Evolutionary conservation across 495 filamentous ascomycete genomes (phyloP).

Genomic region (Aspergillus affinis): DNA sequence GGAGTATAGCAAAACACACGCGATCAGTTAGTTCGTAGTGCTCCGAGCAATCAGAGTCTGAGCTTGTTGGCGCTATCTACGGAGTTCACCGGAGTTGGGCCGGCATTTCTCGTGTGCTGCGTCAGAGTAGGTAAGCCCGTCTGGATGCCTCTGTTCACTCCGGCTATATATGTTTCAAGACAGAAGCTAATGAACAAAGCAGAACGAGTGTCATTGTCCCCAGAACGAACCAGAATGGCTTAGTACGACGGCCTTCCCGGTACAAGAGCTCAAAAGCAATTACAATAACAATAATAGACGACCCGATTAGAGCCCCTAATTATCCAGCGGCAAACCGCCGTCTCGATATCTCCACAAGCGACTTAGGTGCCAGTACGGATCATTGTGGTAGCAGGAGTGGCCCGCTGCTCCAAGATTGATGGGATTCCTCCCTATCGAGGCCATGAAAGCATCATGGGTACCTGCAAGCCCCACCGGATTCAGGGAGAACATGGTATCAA

Average conservation of each 20-base stretch:
- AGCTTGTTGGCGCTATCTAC: no score
- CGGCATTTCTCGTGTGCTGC: background rate
- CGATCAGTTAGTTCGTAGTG: no score
- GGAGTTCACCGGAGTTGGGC: no score
- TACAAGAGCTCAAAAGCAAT: background rate
- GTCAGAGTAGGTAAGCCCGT: no score
- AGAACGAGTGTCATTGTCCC: no score
- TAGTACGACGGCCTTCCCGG: no score
- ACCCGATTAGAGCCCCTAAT: background rate
- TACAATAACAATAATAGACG: background rate
- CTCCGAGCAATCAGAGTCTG: no score
- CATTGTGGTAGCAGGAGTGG: background rate
- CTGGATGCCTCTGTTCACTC: no score
- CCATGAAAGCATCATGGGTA: slow-evolving; percentile 38
- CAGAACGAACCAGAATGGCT: no score
- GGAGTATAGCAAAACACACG: no score
- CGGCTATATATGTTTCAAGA: no score
- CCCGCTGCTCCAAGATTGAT: background rate
- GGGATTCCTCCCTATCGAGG: slow-evolving; percentile 23
- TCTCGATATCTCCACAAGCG: slow-evolving; percentile 74
- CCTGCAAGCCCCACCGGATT: slow-evolving; percentile 27
- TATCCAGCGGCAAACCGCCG: slow-evolving; percentile 51
- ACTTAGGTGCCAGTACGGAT: slow-evolving; percentile 49
- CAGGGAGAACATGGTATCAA: slow-evolving; percentile 71
- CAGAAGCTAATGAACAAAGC: no score